These are phyloP conservation scores for Maudiozyma humilis DNA, from an alignment of 1,139 yeast species.

Conservation along the genomic window DNA sequence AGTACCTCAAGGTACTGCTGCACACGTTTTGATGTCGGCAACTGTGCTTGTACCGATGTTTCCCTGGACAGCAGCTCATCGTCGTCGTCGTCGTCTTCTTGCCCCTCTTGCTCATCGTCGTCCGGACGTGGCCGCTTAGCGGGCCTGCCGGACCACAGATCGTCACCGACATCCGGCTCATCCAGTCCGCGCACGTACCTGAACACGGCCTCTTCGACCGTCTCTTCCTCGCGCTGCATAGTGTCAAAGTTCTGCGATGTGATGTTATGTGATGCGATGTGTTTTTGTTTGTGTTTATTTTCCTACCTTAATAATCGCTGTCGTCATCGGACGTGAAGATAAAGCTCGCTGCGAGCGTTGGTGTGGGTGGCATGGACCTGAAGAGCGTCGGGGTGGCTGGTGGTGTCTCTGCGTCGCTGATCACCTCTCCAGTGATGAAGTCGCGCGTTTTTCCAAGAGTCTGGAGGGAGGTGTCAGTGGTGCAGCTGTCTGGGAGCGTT, in stretches of 20 bases:
- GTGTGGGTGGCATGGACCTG: background rate
- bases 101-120: background rate
- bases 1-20: slow-evolving; percentile 18
- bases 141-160: background rate
- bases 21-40: slow-evolving; percentile 9
- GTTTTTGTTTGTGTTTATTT: too few species aligned
- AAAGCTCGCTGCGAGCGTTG: slow-evolving; percentile 1
- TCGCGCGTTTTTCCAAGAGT: slow-evolving; percentile 15
- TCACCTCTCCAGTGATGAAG: slow-evolving; percentile 24
- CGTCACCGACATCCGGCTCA: background rate
- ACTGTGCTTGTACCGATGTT: background rate
- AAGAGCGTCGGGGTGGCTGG: background rate
- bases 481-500: background rate
- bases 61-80: background rate
- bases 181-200: slow-evolving; percentile 44
- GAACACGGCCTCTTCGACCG: slow-evolving; percentile 53
- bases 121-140: background rate
- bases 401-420: background rate
- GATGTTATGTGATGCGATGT: background rate
- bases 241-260: too few species aligned
- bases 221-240: too few species aligned
- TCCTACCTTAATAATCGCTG: background rate
- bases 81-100: background rate
- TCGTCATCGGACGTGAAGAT: slow-evolving; percentile 3
- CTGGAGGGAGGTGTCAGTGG: slow-evolving; percentile 4